Evolutionary conservation across 1,284 basidiomycete genomes (phyloP).

Genomic region (Cryptococcus sp.): DNA sequence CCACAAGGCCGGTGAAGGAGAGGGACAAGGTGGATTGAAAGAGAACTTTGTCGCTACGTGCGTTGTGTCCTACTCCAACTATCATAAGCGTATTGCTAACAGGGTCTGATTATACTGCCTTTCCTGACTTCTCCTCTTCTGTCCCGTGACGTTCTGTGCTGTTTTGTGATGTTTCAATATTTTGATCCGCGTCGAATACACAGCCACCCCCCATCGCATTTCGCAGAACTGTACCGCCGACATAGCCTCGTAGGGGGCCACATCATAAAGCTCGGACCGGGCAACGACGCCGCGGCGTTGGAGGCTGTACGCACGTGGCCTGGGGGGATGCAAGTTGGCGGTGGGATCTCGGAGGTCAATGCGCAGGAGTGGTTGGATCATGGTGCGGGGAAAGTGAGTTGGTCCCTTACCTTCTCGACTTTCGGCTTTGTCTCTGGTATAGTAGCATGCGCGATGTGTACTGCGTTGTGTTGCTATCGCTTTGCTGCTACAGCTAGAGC

Average conservation of each 20-base stretch:
- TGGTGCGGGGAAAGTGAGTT: constrained; percentile 84
- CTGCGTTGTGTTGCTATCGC: neutral
- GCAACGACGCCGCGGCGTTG: constrained; percentile 81
- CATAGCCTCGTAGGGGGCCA: constrained; percentile 81
- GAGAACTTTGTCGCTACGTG: constrained; percentile 94
- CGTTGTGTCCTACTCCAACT: constrained; percentile 41
- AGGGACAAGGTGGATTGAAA: constrained; percentile 59
- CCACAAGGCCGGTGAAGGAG: constrained; percentile 49
- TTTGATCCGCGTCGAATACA: neutral
- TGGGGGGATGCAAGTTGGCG: constrained; percentile 85
- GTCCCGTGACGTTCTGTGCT: no score
- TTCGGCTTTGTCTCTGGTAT: no score
- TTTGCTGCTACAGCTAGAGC: neutral
- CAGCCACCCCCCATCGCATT: constrained; percentile 80
- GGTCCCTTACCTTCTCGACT: neutral
- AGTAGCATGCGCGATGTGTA: neutral
- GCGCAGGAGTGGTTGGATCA: constrained; percentile 80
- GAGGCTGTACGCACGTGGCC: constrained; percentile 84
- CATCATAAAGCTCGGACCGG: constrained; percentile 91
- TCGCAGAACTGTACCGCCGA: constrained; percentile 74
- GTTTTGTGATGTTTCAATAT: neutral
- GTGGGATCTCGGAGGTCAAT: constrained; percentile 83
- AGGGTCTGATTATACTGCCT: neutral
- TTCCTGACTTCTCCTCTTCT: no score
- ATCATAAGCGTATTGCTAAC: neutral